Evolutionary conservation across 1,284 basidiomycete species (phyloP).

Genomic region (Puccinia horiana): DNA sequence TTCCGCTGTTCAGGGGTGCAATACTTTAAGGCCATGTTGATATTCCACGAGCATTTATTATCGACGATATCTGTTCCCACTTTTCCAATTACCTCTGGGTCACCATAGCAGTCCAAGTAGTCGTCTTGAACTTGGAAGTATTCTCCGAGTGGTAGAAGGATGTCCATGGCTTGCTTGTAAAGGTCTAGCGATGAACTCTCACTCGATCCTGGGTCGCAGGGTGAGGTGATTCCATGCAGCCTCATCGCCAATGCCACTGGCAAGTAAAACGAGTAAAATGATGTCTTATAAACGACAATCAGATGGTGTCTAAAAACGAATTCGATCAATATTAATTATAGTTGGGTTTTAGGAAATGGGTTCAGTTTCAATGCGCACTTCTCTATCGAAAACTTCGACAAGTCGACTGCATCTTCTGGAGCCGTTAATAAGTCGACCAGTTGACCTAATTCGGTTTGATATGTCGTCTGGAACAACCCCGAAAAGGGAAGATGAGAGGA

Average conservation of each 20-base stretch:
- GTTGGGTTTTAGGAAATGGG: not conserved
- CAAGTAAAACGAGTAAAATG: slow-evolving; percentile 98
- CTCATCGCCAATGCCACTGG: slow-evolving; percentile 93
- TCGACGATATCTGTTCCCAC: slow-evolving; percentile 97
- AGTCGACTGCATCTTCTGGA: slow-evolving; percentile 82
- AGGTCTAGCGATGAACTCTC: slow-evolving; percentile 66
- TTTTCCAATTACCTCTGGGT: slow-evolving; percentile 91
- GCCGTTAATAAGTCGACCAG: slow-evolving; percentile 93
- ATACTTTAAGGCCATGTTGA: slow-evolving; percentile 79
- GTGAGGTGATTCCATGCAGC: slow-evolving; percentile 58
- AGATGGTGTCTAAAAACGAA: slow-evolving; percentile 70
- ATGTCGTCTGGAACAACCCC: slow-evolving; percentile 69
- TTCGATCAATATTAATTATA: too few relatives aligned
- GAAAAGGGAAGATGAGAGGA: not conserved
- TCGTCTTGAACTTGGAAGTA: slow-evolving; percentile 99
- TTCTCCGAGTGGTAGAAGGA: slow-evolving; percentile 89
- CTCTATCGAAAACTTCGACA: slow-evolving; percentile 77
- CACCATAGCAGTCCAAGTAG: slow-evolving; percentile 88
- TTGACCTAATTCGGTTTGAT: slow-evolving; percentile 95
- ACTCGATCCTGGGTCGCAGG: slow-evolving; percentile 6
- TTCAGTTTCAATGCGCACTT: slow-evolving; percentile 63
- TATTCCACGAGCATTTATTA: slow-evolving; percentile 98
- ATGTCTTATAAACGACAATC: slow-evolving; percentile 97
- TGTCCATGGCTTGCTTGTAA: slow-evolving; percentile 77
- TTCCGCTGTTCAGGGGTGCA: slow-evolving; percentile 68